These are phyloP conservation scores for Penicillium verrucosum DNA, from an alignment of 2,329 filamentous ascomycete species.

Conservation along the genomic window DNA sequence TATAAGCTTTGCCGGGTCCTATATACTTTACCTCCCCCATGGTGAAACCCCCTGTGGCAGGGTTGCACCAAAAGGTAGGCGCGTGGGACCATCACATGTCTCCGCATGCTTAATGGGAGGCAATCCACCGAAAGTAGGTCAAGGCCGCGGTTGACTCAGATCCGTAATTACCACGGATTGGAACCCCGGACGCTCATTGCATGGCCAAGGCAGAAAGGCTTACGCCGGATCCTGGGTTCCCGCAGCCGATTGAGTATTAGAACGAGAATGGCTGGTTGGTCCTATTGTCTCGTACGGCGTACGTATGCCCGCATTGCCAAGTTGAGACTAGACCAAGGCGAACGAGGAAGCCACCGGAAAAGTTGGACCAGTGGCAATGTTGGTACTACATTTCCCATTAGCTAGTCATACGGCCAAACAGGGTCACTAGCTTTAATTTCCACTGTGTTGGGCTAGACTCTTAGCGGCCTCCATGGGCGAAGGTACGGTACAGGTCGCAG, in stretches of 20 bases:
- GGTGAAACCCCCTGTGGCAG: neutral
- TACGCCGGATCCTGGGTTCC: conserved; percentile 6
- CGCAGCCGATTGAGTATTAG: conserved; percentile 5
- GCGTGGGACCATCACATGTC: conserved; percentile 14
- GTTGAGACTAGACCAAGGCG: neutral
- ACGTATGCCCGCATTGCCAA: conserved; percentile 10
- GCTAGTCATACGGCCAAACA: neutral
- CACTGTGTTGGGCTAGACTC: neutral
- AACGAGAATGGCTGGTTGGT: neutral
- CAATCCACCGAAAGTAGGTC: conserved; percentile 3
- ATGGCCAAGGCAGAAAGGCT: conserved; percentile 15
- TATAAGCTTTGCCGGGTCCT: conserved; percentile 19
- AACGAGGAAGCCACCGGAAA: neutral
- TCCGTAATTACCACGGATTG: conserved; percentile 7
- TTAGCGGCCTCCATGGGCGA: neutral
- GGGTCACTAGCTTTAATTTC: neutral
- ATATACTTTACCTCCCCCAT: neutral
- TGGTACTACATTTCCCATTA: neutral
- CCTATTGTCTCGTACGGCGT: conserved; percentile 5
- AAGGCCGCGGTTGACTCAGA: conserved; percentile 20
- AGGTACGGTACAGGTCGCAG: neutral
- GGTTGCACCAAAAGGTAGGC: conserved; percentile 9
- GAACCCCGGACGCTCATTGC: conserved; percentile 7
- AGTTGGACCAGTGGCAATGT: conserved; percentile 2
- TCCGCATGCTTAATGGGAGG: conserved; percentile 6